phyloP scores from a whole-genome alignment of 345 rosid species.

The Camelina laxa region DNA sequence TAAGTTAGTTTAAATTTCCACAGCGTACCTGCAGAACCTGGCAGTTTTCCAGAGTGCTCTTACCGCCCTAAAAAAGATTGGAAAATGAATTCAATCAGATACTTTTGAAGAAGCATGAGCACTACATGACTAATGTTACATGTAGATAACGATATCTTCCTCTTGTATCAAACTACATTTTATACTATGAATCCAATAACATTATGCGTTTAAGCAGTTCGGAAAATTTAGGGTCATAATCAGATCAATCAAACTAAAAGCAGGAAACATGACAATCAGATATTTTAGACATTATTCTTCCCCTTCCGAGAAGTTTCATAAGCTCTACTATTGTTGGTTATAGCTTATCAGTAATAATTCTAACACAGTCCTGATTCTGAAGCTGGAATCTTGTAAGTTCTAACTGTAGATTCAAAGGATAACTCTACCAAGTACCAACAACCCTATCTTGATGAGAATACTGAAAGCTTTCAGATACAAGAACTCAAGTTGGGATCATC shows the following conservation, averaged over 20 bases:
- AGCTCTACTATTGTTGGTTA: not conserved
- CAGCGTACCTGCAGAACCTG: constrained; percentile 86
- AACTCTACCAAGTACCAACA: not conserved
- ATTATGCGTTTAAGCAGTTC: too few relatives aligned
- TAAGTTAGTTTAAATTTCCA: not conserved
- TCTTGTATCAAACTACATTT: not conserved
- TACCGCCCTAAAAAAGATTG: constrained; percentile 67
- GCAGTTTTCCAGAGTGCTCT: constrained; percentile 92
- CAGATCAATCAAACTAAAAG: not conserved
- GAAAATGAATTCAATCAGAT: constrained; percentile 6
- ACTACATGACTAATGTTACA: not conserved
- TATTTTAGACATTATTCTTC: not conserved
- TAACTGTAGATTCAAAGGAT: not conserved
- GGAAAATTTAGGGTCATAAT: not conserved
- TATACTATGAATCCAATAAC: not conserved
- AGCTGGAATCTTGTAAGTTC: not conserved
- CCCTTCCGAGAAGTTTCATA: not conserved
- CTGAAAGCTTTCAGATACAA: not conserved
- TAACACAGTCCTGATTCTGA: constrained; percentile 4
- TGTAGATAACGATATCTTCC: not conserved
- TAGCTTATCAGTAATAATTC: not conserved
- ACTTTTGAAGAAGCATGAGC: constrained; percentile 3
- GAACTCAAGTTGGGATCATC: not conserved
- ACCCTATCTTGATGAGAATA: not conserved
- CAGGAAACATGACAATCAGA: not conserved